Evolutionary conservation across 306 rosid genomes (phyloP).

Genomic region (Malus orientalis): DNA sequence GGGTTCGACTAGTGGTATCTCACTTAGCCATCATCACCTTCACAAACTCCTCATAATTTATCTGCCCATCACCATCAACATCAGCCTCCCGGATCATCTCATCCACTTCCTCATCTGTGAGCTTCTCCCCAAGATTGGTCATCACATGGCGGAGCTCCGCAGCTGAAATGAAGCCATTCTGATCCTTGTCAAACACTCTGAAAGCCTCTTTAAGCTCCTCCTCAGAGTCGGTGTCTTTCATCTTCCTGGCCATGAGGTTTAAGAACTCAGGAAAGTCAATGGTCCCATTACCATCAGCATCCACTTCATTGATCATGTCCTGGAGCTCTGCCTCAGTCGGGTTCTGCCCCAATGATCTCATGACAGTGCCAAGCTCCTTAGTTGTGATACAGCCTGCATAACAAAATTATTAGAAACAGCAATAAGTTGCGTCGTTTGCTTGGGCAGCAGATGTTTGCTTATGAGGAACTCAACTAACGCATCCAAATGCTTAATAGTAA

Average conservation of each 20-base stretch:
- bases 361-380: not conserved
- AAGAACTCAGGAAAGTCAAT: slow-evolving; percentile 4
- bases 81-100: slow-evolving; percentile 9
- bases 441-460: not conserved
- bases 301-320: slow-evolving; percentile 5
- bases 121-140: slow-evolving; percentile 4
- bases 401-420: not conserved
- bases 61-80: not conserved
- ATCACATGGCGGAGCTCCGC: slow-evolving; percentile 8
- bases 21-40: slow-evolving; percentile 4
- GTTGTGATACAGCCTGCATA: slow-evolving; percentile 1
- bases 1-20: not conserved
- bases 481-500: not conserved
- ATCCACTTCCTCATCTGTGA: slow-evolving; percentile 1
- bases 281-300: slow-evolving; percentile 2
- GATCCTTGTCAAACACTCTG: slow-evolving; percentile 11
- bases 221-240: slow-evolving; percentile 10
- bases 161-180: slow-evolving; percentile 8
- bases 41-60: slow-evolving; percentile 1
- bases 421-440: not conserved
- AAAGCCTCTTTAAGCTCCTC: slow-evolving; percentile 9
- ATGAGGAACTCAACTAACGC: not conserved
- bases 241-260: slow-evolving; percentile 8
- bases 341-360: slow-evolving; percentile 1
- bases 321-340: slow-evolving; percentile 1